Conservation (phyloP, 768 basidiomycete species). For the Suillus placidus region DNA sequence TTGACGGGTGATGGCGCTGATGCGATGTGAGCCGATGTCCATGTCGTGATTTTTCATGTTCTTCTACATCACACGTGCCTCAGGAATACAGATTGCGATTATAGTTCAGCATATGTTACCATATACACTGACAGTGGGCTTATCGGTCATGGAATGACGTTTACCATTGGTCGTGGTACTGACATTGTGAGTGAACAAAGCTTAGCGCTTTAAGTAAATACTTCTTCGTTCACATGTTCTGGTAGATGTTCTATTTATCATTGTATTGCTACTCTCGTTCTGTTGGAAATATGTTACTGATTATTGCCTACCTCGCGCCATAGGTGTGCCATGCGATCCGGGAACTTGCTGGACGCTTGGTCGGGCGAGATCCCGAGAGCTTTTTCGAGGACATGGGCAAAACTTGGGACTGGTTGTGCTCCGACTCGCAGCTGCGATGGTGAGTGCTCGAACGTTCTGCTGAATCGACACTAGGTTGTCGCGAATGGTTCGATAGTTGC, state of each 20-base stretch:
- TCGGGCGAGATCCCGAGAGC: conserved; percentile 79
- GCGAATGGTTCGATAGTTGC: neutral
- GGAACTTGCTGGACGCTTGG: conserved; percentile 76
- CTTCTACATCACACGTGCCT: conserved; percentile 3
- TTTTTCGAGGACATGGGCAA: conserved; percentile 91
- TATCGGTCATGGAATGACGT: conserved; percentile 91
- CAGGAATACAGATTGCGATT: conserved; percentile 96
- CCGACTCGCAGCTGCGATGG: conserved; percentile 93
- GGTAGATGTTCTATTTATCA: neutral
- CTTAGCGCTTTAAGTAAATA: neutral
- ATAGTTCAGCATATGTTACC: conserved; percentile 89
- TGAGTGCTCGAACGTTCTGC: conserved; percentile 33
- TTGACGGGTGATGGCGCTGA: conserved; percentile 91
- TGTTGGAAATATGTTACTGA: conserved; percentile 1
- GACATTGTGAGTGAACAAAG: conserved; percentile 65
- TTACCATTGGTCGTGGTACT: conserved; percentile 93
- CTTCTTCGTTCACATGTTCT: neutral
- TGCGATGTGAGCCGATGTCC: conserved; percentile 67
- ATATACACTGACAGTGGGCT: conserved; percentile 73
- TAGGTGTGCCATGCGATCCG: conserved; percentile 84
- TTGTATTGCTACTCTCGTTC: neutral
- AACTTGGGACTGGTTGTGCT: conserved; percentile 84
- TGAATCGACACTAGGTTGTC: neutral
- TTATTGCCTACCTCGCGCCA: neutral
- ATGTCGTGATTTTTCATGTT: neutral